Evolutionary conservation across 495 filamentous ascomycete genomes (phyloP).

Genomic region (Penicillium mononematosum): DNA sequence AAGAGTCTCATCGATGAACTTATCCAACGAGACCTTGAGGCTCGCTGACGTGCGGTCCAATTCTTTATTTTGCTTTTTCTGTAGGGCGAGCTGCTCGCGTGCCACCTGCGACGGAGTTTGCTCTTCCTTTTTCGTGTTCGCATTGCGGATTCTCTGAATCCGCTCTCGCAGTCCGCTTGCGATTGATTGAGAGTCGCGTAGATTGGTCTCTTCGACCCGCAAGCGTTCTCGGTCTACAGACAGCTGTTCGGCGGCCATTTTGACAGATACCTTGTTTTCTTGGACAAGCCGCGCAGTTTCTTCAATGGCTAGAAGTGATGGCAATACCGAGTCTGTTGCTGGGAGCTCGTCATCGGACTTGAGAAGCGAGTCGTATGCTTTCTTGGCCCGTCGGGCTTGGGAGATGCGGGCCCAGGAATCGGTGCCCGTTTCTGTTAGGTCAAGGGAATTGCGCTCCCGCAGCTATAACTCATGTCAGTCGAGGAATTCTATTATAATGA

Average conservation of each 20-base stretch:
- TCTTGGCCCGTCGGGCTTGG: conserved; percentile 57
- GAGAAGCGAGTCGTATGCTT: conserved; percentile 62
- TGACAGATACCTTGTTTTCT: conserved; percentile 60
- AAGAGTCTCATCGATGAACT: conserved; percentile 72
- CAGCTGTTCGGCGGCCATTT: conserved; percentile 54
- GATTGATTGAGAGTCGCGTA: conserved; percentile 59
- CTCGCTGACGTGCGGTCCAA: conserved; percentile 55
- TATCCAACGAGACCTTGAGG: conserved; percentile 61
- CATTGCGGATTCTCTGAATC: conserved; percentile 53
- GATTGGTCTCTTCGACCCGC: conserved; percentile 57
- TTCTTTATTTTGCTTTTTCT: conserved; percentile 55
- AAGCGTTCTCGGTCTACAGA: conserved; percentile 52
- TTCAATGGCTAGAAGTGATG: conserved; percentile 67
- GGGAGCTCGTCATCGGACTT: conserved; percentile 63
- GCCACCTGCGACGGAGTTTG: conserved; percentile 60
- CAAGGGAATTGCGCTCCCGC: conserved; percentile 40
- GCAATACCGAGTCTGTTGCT: conserved; percentile 61
- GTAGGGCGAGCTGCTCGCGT: conserved; percentile 54
- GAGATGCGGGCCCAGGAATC: conserved; percentile 49
- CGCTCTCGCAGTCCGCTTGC: conserved; percentile 56
- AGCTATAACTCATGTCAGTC: conserved; percentile 37
- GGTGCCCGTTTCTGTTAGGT: conserved; percentile 37
- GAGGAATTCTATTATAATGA: conserved; percentile 5
- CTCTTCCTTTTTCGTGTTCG: conserved; percentile 51
- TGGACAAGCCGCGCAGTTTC: conserved; percentile 60